Base-by-base conservation (phyloP, 2,329 filamentous ascomycete species). In the Madurella fahalii region DNA sequence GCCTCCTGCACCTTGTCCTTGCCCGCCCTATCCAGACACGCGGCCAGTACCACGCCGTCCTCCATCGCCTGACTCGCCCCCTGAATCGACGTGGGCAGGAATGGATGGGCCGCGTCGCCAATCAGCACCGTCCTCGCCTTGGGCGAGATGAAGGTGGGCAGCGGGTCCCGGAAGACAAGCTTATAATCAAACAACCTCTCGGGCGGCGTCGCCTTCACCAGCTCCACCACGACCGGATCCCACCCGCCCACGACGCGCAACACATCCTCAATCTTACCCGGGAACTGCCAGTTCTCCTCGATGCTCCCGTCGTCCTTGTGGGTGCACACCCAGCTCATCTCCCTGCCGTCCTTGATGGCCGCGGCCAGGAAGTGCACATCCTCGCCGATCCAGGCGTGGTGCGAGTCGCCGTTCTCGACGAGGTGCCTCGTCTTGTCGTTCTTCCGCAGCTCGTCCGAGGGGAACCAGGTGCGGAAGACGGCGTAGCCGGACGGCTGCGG, bases 321-420 rank as follows among this genome's bases (percentile, higher is more conserved):
- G 37, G 79, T 80, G 56, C 77, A 75, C 15, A 80, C 79, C 78
- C 78, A 81, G 51, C 71, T 76, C 58, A 81, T 76, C 56, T 80
- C 77, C 46, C 73, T 71, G 5, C 77, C 77, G 37, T 72, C 70
- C 64, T 81, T 80, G 54, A 81, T 73, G 0, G 75, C 74, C 2
- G 77, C 78, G 7, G 74, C 75, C 37, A 81, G 73, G 61, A 78
- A 78, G 58, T 79, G 76, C 2, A 79, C 72, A 53, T 81, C 77
- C 12, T 74, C 73, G 2, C 77, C 78, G 25, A 81, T 69, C 78
- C 78, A 82, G 40, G 71, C 75, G 4, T 74, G 71, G 62, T 81
- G 78, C 18, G 75, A 73, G 58, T 82, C 79, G 31, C 58, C 58
- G 13, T 76, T 76, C 31, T 76, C 67, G 7, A 76, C 72, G 9